phyloP scores from a whole-genome alignment of 2,329 filamentous ascomycete species.

The Trichoderma hamatum region DNA sequence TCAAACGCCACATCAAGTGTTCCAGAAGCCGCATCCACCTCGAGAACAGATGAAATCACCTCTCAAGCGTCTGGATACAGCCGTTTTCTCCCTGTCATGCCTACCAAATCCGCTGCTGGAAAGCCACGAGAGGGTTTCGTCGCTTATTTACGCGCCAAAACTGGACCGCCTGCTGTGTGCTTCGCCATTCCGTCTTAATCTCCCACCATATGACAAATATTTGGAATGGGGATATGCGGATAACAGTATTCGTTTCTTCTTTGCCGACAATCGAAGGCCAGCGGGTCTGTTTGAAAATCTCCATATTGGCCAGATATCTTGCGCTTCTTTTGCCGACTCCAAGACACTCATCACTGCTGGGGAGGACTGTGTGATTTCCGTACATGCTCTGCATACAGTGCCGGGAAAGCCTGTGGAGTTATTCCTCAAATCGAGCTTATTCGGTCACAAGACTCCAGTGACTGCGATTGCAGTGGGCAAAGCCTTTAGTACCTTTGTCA shows the following conservation, averaged over 20 bases:
- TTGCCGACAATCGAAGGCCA: slow-evolving; percentile 77
- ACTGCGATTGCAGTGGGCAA: slow-evolving; percentile 82
- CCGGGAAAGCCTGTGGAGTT: slow-evolving; percentile 75
- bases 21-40: slow-evolving; percentile 76
- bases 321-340: slow-evolving; percentile 82
- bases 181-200: slow-evolving; percentile 81
- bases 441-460: slow-evolving; percentile 86
- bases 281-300: slow-evolving; percentile 92
- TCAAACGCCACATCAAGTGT: slow-evolving; percentile 95
- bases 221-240: slow-evolving; percentile 97
- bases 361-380: slow-evolving; percentile 86
- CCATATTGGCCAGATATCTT: slow-evolving; percentile 86
- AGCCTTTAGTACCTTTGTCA: slow-evolving; percentile 85
- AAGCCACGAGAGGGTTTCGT: slow-evolving; percentile 77
- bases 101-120: slow-evolving; percentile 78
- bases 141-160: slow-evolving; percentile 76
- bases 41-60: slow-evolving; percentile 70
- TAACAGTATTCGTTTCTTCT: slow-evolving; percentile 88
- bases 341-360: slow-evolving; percentile 90
- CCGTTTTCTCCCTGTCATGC: slow-evolving; percentile 74
- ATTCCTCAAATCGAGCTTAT: slow-evolving; percentile 75
- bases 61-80: slow-evolving; percentile 72
- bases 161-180: slow-evolving; percentile 82
- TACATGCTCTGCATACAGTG: slow-evolving; percentile 72
- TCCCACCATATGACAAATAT: slow-evolving; percentile 90